Base-by-base conservation (phyloP, 805 yeast genomes). In the Suhomyces sp. region DNA sequence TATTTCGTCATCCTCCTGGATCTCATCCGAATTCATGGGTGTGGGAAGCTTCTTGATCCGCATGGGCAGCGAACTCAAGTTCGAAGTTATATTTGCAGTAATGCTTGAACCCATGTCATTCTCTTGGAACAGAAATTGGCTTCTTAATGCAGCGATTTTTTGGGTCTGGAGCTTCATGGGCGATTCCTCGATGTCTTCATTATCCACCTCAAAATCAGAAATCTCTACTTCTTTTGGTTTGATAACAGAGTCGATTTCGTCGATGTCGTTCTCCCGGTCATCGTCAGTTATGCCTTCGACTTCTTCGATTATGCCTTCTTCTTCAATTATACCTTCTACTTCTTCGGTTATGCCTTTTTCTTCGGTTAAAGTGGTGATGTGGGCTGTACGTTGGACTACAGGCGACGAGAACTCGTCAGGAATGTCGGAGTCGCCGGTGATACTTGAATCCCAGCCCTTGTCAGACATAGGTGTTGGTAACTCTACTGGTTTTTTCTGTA, bases 111-210 rank as follows among this genome's bases (percentile, higher is more conserved):
- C 5, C 33, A 12, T 24, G 22, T 5, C 19, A 5, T 19, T 10
- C 24, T 47, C 49, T 15, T 19, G 35, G 49, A 50, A 64, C 62
- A 62, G 65, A 42, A 59, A 67, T 17, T 54, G 63, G 6, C 62
- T 60, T 49, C 68, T 60, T 29, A 66, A 57, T 2, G 59, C 47
- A 44, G 42, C 48, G 33, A 44, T 38, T 9, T 47, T 41, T 10
- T 33, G 17, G 17, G 36, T 24, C 13, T n/a, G 33, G 13, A 46
- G 38, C 23, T 73, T 74, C 6, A 69, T 61, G 4, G 79, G 78
- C 3, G 79, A 73, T 54, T 74, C 78, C 49, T 74, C 79, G 8
- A 74, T 63, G 29, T 71, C 76, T 44, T 72, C 71, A 38, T 69
- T 73, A 5, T 42, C 46, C 15, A 42, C 46, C 6, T 42, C 46